Conservation (phyloP, 2,329 filamentous ascomycete genomes). For the Didymella pomorum region DNA sequence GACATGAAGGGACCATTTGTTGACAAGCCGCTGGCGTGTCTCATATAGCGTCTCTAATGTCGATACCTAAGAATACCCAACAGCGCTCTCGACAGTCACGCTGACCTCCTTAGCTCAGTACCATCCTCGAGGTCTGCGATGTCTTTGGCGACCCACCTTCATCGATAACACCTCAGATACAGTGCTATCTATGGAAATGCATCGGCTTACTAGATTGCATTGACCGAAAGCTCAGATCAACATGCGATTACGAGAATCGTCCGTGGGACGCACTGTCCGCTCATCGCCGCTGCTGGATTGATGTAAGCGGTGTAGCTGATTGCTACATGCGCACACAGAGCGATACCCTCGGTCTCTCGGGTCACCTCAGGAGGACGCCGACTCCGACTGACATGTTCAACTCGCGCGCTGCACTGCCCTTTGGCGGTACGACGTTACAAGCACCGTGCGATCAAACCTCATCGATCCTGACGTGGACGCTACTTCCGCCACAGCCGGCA, state of each 20-base stretch:
- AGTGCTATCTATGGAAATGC: not conserved
- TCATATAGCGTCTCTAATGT: constrained; percentile 9
- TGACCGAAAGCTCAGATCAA: constrained; percentile 8
- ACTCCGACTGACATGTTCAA: not conserved
- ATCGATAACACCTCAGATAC: not conserved
- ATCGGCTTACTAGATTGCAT: not conserved
- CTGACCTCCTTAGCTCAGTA: constrained; percentile 1
- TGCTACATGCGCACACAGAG: constrained; percentile 3
- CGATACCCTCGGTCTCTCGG: not conserved
- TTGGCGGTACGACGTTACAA: constrained; percentile 8
- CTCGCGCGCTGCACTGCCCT: constrained; percentile 8
- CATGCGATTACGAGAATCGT: constrained; percentile 6
- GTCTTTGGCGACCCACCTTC: not conserved
- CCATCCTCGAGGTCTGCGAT: not conserved
- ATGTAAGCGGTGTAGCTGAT: constrained; percentile 8
- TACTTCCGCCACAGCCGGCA: constrained; percentile 23
- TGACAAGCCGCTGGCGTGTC: constrained; percentile 23
- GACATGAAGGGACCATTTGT: constrained; percentile 17
- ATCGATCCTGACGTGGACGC: constrained; percentile 14
- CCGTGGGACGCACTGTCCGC: constrained; percentile 6
- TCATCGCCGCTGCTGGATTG: not conserved
- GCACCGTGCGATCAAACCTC: constrained; percentile 9
- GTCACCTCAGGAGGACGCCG: not conserved
- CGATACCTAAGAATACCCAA: not conserved
- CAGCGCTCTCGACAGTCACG: constrained; percentile 1